Evolutionary conservation across 23 red algal species (phyloP), one percentile per base, ranked within the genome.

Genomic region (Cyanidiococcus yangmingshanensis): DNA sequence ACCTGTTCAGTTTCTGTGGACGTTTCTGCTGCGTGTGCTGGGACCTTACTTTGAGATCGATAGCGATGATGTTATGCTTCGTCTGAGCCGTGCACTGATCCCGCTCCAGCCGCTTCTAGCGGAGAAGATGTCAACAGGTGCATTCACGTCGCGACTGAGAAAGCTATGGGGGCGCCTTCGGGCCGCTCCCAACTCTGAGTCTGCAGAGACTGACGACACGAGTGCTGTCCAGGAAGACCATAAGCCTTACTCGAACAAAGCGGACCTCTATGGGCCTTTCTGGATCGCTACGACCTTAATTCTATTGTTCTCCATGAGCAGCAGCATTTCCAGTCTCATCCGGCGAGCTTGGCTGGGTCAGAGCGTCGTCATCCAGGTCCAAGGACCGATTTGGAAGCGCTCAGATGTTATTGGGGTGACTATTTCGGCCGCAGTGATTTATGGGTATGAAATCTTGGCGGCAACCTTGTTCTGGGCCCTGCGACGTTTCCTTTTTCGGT

Each of bases 201-300:
- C 45, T 7, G 12, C 45, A 21, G 45, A 54, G 21, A 54, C 45
- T 21, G 45, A 7, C 21, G 45, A 54, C 7, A 54, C 45, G 7
- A 54, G 21, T 54, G 45, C 45, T 7, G 21, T 54, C 45, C 7
- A 21, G 12, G 45, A 54, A 7, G 45, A 54, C 45, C 12, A 54
- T 7, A 15, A 21, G 45, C 7, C 45, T 29, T 71, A 32, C 63
- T 71, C 63, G n/a, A 71, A 7, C 3, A 25, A 30, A 35, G 63
- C 32, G 63, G 63, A 71, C 32, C 32, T 25, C 3, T 71, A 71
- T 35, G 63, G 63, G n/a, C 63, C 63, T 12, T 71, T 71, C 32
- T 71, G 63, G 63, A 35, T 71, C n/a, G 63, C 32, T 12, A 71
- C 63, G 16, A 71, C 63, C 63, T 35, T 71, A 29, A 35, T 71